Base-by-base conservation (phyloP, 495 filamentous ascomycete genomes). In the Neurospora sp. region DNA sequence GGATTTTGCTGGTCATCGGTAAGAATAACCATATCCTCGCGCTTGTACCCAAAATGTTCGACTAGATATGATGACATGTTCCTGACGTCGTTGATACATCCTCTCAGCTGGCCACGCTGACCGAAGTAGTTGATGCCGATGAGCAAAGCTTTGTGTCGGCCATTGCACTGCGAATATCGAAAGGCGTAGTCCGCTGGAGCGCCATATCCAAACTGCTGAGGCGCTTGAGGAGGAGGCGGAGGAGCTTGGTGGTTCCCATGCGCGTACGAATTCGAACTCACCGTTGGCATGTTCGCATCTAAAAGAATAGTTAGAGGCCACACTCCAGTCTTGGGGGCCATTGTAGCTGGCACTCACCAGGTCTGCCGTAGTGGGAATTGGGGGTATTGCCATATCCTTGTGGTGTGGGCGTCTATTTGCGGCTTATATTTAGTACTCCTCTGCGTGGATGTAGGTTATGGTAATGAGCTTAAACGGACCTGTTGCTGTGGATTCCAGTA, bases 71-170 rank as follows among this genome's bases (percentile, higher is more conserved):
- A 85, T 35, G 93, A 96, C 96, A 99, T 96, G 80, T 98, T 98
- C 83, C 94, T 92, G 47, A 97, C 96, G 80, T 99, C 96, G 80
- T 98, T 98, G 85, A 98, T 98, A 80, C 96, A 99, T 70, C 96
- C 96, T 69, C 94, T 83, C 59, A 99, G 85, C 84, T 98, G 93
- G 71, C 94, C 95, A 71, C 91, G 89, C 80, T 98, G 96, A 61
- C 91, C 89, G 76, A 98, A 98, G 82, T 99, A 99, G 83, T 99
- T 99, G 85, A 98, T 97, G 45, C 96, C 96, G 73, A 99, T 97
- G 73, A 99, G 82, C 40, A 99, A 84, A 31, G 96, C 96, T 87
- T 97, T 99, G 78, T 94, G 85, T 77, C 91, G 89, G 27, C 96
- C 96, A 4, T 92, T 95, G 78, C 96, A 99, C 71, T 91, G 89